These are phyloP conservation scores for Clohesyomyces aquaticus DNA, from an alignment of 495 filamentous ascomycete species.

Conservation along the genomic window DNA sequence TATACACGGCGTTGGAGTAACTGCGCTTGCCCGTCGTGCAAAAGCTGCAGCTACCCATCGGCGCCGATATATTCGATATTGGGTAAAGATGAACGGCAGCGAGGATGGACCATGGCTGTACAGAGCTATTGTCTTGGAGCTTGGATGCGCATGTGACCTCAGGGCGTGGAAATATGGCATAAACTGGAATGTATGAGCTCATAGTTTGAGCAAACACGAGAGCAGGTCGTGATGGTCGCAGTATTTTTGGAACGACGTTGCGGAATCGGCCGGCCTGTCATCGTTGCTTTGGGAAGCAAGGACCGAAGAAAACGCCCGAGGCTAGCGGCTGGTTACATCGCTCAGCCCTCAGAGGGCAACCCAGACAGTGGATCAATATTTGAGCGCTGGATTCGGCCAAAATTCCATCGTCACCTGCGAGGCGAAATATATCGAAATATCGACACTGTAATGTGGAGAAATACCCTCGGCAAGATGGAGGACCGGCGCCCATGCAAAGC, in stretches of 20 bases:
- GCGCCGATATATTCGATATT: not conserved
- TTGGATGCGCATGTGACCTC: slow-evolving; percentile 23
- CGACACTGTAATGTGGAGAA: not conserved
- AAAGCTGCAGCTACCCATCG: not conserved
- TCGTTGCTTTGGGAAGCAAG: not conserved
- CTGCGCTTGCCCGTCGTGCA: slow-evolving; percentile 2
- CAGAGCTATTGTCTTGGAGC: slow-evolving; percentile 16
- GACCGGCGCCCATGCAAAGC: not conserved
- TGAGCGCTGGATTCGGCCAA: not conserved
- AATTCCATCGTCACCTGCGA: not conserved
- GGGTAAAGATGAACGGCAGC: slow-evolving; percentile 9
- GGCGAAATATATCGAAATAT: slow-evolving; percentile 8
- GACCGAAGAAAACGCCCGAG: slow-evolving; percentile 8
- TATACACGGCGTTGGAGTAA: slow-evolving; percentile 10
- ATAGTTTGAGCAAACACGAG: slow-evolving; percentile 15
- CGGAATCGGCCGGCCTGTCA: slow-evolving; percentile 12
- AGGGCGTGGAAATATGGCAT: slow-evolving; percentile 10
- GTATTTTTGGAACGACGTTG: slow-evolving; percentile 33
- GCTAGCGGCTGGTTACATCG: slow-evolving; percentile 33
- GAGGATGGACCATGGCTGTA: slow-evolving; percentile 19
- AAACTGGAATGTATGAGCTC: slow-evolving; percentile 12
- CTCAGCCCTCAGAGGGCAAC: slow-evolving; percentile 8
- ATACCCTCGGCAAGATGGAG: not conserved
- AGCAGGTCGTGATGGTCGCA: slow-evolving; percentile 5
- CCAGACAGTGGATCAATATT: slow-evolving; percentile 4